Evolutionary conservation across 805 yeast species (phyloP).

Genomic region (Metschnikowia aberdeeniae): DNA sequence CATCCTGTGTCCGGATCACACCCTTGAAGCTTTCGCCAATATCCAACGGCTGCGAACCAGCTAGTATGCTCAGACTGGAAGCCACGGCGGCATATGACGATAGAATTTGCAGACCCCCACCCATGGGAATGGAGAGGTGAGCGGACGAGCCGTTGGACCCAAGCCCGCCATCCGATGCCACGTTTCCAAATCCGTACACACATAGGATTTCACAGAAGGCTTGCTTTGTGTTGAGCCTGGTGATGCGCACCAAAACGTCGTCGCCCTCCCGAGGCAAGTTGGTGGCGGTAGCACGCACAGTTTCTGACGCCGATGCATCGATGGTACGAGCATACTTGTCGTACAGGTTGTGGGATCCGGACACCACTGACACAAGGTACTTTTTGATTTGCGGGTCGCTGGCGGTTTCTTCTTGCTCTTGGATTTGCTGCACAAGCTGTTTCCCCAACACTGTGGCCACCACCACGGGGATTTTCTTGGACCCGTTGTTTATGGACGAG

Average conservation of each 20-base stretch:
- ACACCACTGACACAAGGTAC: slow-evolving; percentile 29
- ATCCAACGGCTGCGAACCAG: slow-evolving; percentile 49
- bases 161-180: slow-evolving; percentile 58
- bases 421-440: slow-evolving; percentile 33
- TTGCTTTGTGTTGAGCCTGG: slow-evolving; percentile 61
- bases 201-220: slow-evolving; percentile 72
- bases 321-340: slow-evolving; percentile 21
- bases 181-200: slow-evolving; percentile 59
- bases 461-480: slow-evolving; percentile 39
- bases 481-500: slow-evolving; percentile 40
- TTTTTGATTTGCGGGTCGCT: slow-evolving; percentile 17
- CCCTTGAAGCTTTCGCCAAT: slow-evolving; percentile 89
- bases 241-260: slow-evolving; percentile 70
- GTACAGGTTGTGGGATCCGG: slow-evolving; percentile 25
- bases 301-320: slow-evolving; percentile 15
- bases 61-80: slow-evolving; percentile 35
- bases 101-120: slow-evolving; percentile 51
- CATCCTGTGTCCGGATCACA: slow-evolving; percentile 79
- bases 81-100: slow-evolving; percentile 35
- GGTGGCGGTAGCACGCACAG: slow-evolving; percentile 29
- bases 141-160: slow-evolving; percentile 51
- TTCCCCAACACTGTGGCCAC: slow-evolving; percentile 63
- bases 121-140: slow-evolving; percentile 37
- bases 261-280: slow-evolving; percentile 82
- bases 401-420: slow-evolving; percentile 2